Base-by-base conservation (phyloP, 1,139 yeast species). In the Pichia sp. region DNA sequence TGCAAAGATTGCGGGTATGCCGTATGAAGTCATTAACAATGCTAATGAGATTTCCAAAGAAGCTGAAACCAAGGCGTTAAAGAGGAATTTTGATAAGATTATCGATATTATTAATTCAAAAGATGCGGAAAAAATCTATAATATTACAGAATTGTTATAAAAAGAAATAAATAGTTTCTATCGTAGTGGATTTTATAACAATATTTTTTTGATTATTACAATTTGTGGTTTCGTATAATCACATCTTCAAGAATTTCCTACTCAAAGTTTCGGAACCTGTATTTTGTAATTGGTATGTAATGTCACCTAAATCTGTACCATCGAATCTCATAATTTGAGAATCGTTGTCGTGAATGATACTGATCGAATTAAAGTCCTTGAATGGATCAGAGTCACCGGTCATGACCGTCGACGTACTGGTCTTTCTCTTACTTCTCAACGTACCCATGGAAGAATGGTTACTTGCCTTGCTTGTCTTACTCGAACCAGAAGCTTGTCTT, bases 301-400 rank as follows among this genome's bases (percentile, higher is more conserved):
- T 79, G 56, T 83, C 83, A 4, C 89, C 84, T 10, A 80, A 67
- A 30, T 76, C 75, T 31, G 72, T 75, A 32, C 79, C 83, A 19
- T 77, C 77, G 55, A 73, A 77, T 3, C 70, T 61, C 60, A 76
- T 69, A 1, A 77, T 67, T 44, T 71, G 68, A 37, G 70, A 73
- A 36, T 68, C 72, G 42, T 79, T 85, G 37, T 55, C 53, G 63
- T 90, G 93, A 59, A 89, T 89, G 59, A 93, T 72, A 4, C 96
- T 88, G 58, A 93, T 89, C 0, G 97, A 90, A 60, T 85, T 88
- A 69, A 93, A 93, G 59, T 82, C 82, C 46, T 81, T 85, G 67
- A 93, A 93, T 15, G 97, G 97, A 66, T 91, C 96, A 34, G 70
- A 64, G 18, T 63, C 73, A 4, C 40, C 44, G 11, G 52, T 45